These are phyloP conservation scores for Vigna unguiculata DNA, from an alignment of 306 rosid species.

Conservation along the genomic window DNA sequence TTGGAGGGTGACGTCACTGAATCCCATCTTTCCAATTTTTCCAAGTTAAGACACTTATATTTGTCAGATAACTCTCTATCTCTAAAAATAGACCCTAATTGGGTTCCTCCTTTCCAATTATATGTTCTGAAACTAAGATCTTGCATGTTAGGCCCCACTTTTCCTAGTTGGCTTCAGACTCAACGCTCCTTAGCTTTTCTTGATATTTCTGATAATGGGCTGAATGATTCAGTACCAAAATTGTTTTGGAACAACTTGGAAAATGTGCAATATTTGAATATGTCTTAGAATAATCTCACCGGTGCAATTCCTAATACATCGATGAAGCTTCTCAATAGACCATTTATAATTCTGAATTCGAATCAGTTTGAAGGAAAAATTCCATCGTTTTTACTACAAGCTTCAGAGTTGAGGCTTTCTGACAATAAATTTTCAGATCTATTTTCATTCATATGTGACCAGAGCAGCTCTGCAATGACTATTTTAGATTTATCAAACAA, in stretches of 20 bases:
- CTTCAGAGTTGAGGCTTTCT: not conserved
- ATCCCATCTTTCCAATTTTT: not conserved
- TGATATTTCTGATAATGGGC: not conserved
- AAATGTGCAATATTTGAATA: fast-evolving
- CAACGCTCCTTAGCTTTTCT: fast-evolving
- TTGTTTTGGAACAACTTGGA: too few relatives aligned
- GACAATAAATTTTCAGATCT: slow-evolving; percentile 6
- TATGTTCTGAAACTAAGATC: fast-evolving
- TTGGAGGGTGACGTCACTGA: slow-evolving; percentile 30
- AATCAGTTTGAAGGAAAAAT: slow-evolving; percentile 29
- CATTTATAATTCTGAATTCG: not conserved
- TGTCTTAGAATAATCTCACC: not conserved
- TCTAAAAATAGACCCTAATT: not conserved
- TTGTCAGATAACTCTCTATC: not conserved
- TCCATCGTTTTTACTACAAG: not conserved
- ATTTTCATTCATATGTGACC: too few relatives aligned
- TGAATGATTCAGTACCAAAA: not conserved
- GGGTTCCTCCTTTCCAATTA: slow-evolving; percentile 42
- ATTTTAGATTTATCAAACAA: slow-evolving; percentile 5
- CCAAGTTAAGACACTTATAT: fast-evolving
- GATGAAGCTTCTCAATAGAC: not conserved
- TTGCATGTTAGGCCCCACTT: slow-evolving; percentile 34
- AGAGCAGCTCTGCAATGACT: too few relatives aligned
- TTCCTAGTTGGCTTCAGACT: slow-evolving; percentile 31
- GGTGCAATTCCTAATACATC: slow-evolving; percentile 29